Base-by-base conservation (phyloP, 768 basidiomycete species). In the Amylocystis lapponica region DNA sequence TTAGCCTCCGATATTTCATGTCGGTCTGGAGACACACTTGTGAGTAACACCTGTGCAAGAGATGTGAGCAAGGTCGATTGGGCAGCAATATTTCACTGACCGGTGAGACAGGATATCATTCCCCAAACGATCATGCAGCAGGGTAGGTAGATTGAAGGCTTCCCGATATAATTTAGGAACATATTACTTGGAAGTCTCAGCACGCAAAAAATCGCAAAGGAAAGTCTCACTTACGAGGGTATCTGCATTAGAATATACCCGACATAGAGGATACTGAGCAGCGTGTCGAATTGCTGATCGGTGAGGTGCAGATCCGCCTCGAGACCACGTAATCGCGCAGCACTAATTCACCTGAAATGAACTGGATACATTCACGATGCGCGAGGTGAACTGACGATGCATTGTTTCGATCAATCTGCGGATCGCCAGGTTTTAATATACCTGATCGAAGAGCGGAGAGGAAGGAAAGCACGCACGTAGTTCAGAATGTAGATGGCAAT, bases 221-320 rank as follows among this genome's bases (percentile, higher is more conserved):
- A 11, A 21, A 36, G 13, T 14, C 37, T 19, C 3, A 64, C 80
- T 55, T 52, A 82, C 79, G 80, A 83, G 26, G 85, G 85, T 41
- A 88, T 72, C 58, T 88, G 86, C 84, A 86, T 86, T 29, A 85
- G 61, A 45, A 83, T 83, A 55, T 87, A 87, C 13, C 83, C 83
- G 25, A 82, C 68, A 50, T 83, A 84, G 36, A 84, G 69, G 39
- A 83, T 75, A 31, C 81, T 81, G 31, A 88, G 61, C 13, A 87
- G 61, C 0, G 83, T 79, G 10, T 78, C 72, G 55, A 86, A 88
- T 51, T 87, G 70, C 41, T 70, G 63, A 29, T 76, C 80, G 48
- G 73, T 62, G 14, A 88, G 66, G 29, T 74, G 63, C 23, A 88
- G 69, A 59, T 88, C 85, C 37, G 69, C 65, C 55, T 85, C 81